Percentiles rank a stretch among this genome's conserved stretches.
phyloP scores from a whole-genome alignment of 2,329 filamentous ascomycete genomes.

The Emericellopsis atlantica region DNA sequence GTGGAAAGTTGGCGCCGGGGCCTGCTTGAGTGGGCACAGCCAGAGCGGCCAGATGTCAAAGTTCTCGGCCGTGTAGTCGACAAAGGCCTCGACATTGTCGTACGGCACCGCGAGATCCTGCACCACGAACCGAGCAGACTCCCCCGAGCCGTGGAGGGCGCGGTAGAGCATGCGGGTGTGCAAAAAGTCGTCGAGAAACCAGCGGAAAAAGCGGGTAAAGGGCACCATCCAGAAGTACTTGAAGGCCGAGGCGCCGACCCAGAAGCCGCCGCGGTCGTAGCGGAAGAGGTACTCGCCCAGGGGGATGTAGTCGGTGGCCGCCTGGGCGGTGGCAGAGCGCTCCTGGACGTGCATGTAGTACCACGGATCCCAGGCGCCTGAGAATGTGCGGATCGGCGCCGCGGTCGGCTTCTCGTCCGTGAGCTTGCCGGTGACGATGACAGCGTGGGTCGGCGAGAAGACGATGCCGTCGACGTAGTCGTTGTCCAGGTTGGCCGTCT shows the following conservation, averaged over 20 bases:
- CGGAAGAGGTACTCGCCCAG: conserved; percentile 64
- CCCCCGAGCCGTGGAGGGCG: conserved; percentile 54
- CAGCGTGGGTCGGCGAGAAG: conserved; percentile 47
- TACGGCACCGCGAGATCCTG: conserved; percentile 54
- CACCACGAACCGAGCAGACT: conserved; percentile 52
- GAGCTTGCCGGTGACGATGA: conserved; percentile 53
- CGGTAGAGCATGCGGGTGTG: conserved; percentile 66
- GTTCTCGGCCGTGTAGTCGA: conserved; percentile 37
- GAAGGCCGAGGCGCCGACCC: conserved; percentile 56
- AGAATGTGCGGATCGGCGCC: conserved; percentile 38
- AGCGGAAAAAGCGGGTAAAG: conserved; percentile 52
- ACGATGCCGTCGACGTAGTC: conserved; percentile 68
- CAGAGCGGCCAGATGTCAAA: conserved; percentile 48
- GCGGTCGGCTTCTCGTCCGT: conserved; percentile 35
- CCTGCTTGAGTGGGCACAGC: conserved; percentile 42
- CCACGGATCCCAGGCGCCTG: conserved; percentile 55
- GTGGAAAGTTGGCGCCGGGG: conserved; percentile 39
- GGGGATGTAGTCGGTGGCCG: conserved; percentile 44
- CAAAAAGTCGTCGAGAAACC: conserved; percentile 59
- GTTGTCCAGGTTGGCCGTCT: conserved; percentile 27
- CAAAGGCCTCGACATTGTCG: conserved; percentile 33
- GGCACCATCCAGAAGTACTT: conserved; percentile 53
- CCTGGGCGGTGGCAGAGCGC: conserved; percentile 8
- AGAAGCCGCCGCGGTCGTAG: conserved; percentile 65
- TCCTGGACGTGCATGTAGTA: conserved; percentile 60